These are phyloP conservation scores for Myxozyma vanderwaltii DNA, from an alignment of 805 yeast genomes.

Conservation along the genomic window DNA sequence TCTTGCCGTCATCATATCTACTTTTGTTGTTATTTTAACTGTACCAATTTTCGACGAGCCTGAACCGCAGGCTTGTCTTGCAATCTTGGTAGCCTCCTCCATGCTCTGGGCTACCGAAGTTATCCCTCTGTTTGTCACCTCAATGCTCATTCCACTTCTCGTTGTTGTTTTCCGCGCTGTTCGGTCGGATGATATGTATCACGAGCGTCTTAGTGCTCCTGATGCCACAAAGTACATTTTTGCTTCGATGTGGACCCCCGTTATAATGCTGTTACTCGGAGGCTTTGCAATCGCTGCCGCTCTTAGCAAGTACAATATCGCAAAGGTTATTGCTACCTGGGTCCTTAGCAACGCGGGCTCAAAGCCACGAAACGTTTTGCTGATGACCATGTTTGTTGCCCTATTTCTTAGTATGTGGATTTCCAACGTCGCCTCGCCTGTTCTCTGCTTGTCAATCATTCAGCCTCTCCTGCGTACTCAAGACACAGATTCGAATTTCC, in stretches of 20 bases:
- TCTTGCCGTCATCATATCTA: slow-evolving; percentile 49
- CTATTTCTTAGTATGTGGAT: slow-evolving; percentile 92
- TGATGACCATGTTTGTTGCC: slow-evolving; percentile 84
- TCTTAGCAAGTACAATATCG: slow-evolving; percentile 84
- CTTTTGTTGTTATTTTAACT: slow-evolving; percentile 54
- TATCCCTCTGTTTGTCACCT: slow-evolving; percentile 87
- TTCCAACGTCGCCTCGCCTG: slow-evolving; percentile 96
- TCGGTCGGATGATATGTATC: slow-evolving; percentile 54
- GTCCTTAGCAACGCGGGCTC: slow-evolving; percentile 84
- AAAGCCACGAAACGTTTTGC: slow-evolving; percentile 71
- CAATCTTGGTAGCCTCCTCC: slow-evolving; percentile 78
- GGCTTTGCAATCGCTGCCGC: slow-evolving; percentile 97
- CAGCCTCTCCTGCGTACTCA: slow-evolving; percentile 86
- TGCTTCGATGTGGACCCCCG: slow-evolving; percentile 92
- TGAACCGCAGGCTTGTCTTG: slow-evolving; percentile 77
- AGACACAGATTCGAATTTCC: slow-evolving; percentile 75
- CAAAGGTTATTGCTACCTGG: slow-evolving; percentile 79
- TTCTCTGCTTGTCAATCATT: slow-evolving; percentile 82
- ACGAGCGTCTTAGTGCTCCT: slow-evolving; percentile 57
- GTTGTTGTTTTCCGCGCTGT: slow-evolving; percentile 71
- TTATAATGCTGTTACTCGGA: slow-evolving; percentile 83
- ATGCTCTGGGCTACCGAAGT: slow-evolving; percentile 92
- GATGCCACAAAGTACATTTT: slow-evolving; percentile 79
- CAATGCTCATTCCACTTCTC: slow-evolving; percentile 77
- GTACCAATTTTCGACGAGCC: slow-evolving; percentile 54